Base-by-base conservation (phyloP, 176 grass and related monocot species). In the Themeda triandra region DNA sequence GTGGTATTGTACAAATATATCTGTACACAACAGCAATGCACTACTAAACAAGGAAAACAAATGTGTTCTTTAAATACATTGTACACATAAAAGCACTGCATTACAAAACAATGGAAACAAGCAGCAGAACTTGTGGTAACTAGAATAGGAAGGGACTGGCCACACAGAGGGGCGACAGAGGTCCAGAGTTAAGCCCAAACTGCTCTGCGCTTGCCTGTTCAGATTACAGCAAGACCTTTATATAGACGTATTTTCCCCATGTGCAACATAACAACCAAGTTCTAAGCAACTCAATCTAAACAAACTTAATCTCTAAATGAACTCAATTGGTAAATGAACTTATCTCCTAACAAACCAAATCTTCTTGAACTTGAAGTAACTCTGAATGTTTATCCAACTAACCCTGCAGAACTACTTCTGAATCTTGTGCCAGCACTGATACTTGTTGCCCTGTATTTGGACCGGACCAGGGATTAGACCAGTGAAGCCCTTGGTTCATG, bases 51-150 rank as follows among this genome's bases (percentile, higher is more conserved):
- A 82, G 44, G 3, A 31, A 60, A 81, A 60, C 15, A 78, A 27
- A 56, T 73, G 46, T 53, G 4, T 82, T 72, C 17, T 33, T 82
- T 46, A 28, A 82, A 72, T 71, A 46, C 33, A 44, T 72, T 82
- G 41, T 2, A 29, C 44, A 30, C 27, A 29, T 28, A 64, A 30
- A 13, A 64, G 27, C 62, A 64, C 23, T 30, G 62, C 62, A 64
- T 23, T 62, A 62, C 58, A 62, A 30, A 64, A 64, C 28, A 77
- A 74, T 78, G 36, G 63, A 67, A 64, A 77, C 73, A 66, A 31
- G 15, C 12, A 29, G 77, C 33, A 29, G 4, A 66, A 65, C 27
- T 42, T 53, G 30, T 10, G n/a, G 41, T 25, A 76, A 41, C 2
- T 62, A 10, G 58, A 62, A 62, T 27, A 62, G 4, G 58, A 4